Percentiles rank a stretch among this genome's conserved stretches.
Evolutionary conservation across 2,329 filamentous ascomycete species (phyloP).

Genomic region (Verticillium tricorpus): DNA sequence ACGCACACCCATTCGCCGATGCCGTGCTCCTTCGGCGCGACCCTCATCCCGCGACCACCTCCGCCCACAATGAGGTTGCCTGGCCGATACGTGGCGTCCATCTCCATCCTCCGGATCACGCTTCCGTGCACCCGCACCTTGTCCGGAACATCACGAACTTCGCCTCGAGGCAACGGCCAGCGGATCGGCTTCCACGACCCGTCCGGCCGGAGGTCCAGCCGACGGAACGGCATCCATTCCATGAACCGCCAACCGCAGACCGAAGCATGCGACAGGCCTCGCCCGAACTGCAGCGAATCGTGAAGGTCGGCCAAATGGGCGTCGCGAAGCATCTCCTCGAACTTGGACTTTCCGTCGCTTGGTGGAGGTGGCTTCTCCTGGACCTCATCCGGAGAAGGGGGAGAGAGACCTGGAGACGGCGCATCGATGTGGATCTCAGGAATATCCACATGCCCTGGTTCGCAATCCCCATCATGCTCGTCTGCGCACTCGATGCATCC

Average conservation of each 20-base stretch:
- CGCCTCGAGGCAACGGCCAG: slow-evolving; percentile 75
- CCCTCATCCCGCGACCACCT: slow-evolving; percentile 64
- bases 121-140: slow-evolving; percentile 68
- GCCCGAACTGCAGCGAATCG: slow-evolving; percentile 63
- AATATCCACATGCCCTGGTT: slow-evolving; percentile 15
- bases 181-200: slow-evolving; percentile 75
- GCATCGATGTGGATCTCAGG: slow-evolving; percentile 24
- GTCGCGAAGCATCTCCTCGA: slow-evolving; percentile 53
- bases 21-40: slow-evolving; percentile 56
- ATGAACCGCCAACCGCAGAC: slow-evolving; percentile 71
- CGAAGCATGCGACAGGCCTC: slow-evolving; percentile 49
- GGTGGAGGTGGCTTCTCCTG: slow-evolving; percentile 15
- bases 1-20: slow-evolving; percentile 70
- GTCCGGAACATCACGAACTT: slow-evolving; percentile 70
- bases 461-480: not conserved
- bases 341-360: slow-evolving; percentile 25
- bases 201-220: slow-evolving; percentile 71
- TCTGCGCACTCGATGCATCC: slow-evolving; percentile 46
- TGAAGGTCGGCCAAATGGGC: slow-evolving; percentile 58
- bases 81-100: slow-evolving; percentile 61
- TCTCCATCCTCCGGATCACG: slow-evolving; percentile 67
- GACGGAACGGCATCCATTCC: slow-evolving; percentile 76
- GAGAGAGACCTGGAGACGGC: slow-evolving; percentile 6
- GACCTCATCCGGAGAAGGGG: slow-evolving; percentile 9
- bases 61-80: slow-evolving; percentile 79